Percentiles rank a stretch among this genome's conserved stretches.
These are phyloP conservation scores for Blechomonas ayalai DNA, from an alignment of 208 protist genomes.

Conservation along the genomic window DNA sequence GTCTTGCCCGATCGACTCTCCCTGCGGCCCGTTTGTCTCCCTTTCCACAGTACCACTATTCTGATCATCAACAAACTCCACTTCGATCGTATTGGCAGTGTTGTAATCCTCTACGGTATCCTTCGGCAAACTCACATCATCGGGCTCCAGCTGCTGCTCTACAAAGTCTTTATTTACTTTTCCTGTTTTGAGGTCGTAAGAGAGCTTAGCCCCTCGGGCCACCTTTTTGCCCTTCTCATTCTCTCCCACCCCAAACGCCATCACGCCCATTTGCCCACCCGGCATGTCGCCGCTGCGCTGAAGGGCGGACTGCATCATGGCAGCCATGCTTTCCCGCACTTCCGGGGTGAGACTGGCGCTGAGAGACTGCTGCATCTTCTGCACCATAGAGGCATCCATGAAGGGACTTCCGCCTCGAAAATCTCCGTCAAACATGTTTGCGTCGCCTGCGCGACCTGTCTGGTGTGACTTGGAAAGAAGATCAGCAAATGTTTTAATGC, in stretches of 20 bases:
- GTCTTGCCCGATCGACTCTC: background rate
- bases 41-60: slow-evolving; percentile 9
- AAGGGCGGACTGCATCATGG: slow-evolving; percentile 60
- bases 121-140: slow-evolving; percentile 71
- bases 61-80: slow-evolving; percentile 68
- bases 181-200: slow-evolving; percentile 69
- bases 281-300: slow-evolving; percentile 43
- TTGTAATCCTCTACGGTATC: slow-evolving; percentile 75
- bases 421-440: slow-evolving; percentile 67
- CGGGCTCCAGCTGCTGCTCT: slow-evolving; percentile 81
- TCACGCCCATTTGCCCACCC: slow-evolving; percentile 67
- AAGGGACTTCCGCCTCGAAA: slow-evolving; percentile 48
- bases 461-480: slow-evolving; percentile 40
- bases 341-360: slow-evolving; percentile 66
- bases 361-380: slow-evolving; percentile 66
- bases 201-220: slow-evolving; percentile 63
- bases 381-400: slow-evolving; percentile 46
- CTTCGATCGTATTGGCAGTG: slow-evolving; percentile 67
- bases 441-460: background rate
- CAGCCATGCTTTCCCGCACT: slow-evolving; percentile 76
- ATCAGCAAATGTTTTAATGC: slow-evolving; percentile 52
- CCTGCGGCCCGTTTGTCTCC: slow-evolving; percentile 28
- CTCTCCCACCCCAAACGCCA: slow-evolving; percentile 86
- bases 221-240: slow-evolving; percentile 90
- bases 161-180: slow-evolving; percentile 84